phyloP scores from a whole-genome alignment of 129 eudicot genomes.

The Gnaphalium uliginosum region DNA sequence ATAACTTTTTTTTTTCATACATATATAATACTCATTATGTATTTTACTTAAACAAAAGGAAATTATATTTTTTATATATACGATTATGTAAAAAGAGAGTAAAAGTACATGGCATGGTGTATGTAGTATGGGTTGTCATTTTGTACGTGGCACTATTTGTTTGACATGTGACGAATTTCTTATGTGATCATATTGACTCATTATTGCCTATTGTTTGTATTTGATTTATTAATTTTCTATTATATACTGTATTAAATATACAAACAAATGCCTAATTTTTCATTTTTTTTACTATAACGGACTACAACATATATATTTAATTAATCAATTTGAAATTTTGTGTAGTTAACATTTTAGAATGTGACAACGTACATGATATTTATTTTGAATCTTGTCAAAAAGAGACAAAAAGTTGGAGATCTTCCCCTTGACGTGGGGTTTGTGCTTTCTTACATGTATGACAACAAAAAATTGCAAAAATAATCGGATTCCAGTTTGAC shows the following conservation, averaged over 20 bases:
- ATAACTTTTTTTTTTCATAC: too few relatives aligned
- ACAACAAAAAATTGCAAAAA: neutral
- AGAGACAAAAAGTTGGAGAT: conserved; percentile 34
- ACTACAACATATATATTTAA: too few relatives aligned
- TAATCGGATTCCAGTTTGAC: conserved; percentile 22
- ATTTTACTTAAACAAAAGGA: too few relatives aligned
- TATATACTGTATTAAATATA: too few relatives aligned
- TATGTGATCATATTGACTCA: neutral
- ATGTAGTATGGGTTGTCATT: neutral
- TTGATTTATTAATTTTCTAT: too few relatives aligned
- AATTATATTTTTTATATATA: too few relatives aligned
- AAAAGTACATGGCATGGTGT: neutral
- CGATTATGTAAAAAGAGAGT: neutral
- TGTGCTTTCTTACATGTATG: conserved; percentile 21
- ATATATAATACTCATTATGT: too few relatives aligned
- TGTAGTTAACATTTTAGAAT: neutral
- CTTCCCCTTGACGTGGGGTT: conserved; percentile 32
- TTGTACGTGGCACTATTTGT: neutral
- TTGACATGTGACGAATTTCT: neutral
- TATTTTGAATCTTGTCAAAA: conserved; percentile 18
- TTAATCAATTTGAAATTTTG: neutral
- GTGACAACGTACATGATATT: neutral
- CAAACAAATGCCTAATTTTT: too few relatives aligned
- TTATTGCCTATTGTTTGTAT: neutral
- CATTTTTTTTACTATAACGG: too few relatives aligned